Conservation (phyloP, 192 early-diverging fungal genomes). For the Umbelopsis vinacea region DNA sequence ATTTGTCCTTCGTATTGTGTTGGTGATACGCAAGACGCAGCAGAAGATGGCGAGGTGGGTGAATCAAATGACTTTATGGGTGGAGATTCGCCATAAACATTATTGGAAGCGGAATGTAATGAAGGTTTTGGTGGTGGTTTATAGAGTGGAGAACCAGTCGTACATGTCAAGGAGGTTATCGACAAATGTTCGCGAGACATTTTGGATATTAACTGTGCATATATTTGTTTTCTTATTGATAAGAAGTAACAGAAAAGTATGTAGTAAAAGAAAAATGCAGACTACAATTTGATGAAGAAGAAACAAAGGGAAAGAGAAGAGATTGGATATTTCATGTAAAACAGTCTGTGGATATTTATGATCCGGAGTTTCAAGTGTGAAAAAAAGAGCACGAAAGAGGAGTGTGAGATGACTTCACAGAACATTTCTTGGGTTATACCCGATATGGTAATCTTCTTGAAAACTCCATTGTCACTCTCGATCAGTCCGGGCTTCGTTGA, state of each 20-base stretch:
- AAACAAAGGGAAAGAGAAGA: neutral
- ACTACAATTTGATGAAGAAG: neutral
- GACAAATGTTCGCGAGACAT: conserved; percentile 22
- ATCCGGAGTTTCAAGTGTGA: conserved; percentile 1
- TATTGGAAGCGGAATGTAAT: neutral
- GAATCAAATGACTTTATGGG: neutral
- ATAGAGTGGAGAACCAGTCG: neutral
- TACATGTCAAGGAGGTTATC: neutral
- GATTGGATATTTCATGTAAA: neutral
- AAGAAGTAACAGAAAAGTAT: neutral
- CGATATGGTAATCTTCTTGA: conserved; percentile 21
- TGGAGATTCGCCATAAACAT: neutral
- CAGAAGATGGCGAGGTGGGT: neutral
- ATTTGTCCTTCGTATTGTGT: neutral
- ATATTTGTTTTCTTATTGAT: neutral
- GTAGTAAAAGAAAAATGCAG: neutral
- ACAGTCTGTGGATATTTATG: neutral
- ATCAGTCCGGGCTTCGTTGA: conserved; percentile 62
- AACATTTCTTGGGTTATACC: neutral
- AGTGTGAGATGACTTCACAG: conserved; percentile 4
- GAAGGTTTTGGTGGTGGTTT: neutral
- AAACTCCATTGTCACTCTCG: neutral
- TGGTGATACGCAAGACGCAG: neutral
- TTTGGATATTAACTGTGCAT: neutral
- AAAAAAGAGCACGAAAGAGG: neutral